Conservation (phyloP, 345 rosid genomes). For the Sonneratia alba region DNA sequence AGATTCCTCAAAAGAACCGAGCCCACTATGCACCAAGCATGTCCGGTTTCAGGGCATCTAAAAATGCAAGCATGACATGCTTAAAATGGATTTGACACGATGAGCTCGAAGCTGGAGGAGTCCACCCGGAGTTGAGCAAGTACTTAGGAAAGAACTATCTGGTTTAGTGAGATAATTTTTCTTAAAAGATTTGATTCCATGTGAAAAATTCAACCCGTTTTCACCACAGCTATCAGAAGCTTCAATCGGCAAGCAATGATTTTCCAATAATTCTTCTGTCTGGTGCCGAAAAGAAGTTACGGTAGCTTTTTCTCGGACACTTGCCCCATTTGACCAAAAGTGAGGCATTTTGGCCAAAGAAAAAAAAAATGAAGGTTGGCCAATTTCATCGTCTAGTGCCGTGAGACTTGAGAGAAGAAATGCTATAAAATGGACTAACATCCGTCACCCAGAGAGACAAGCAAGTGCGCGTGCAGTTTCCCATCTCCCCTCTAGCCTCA, state of each 20-base stretch:
- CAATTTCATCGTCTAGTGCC: neutral
- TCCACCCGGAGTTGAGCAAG: too few relatives aligned
- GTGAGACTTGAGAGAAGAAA: neutral
- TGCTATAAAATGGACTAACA: slow-evolving; percentile 3
- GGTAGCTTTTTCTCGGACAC: neutral
- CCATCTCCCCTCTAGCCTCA: slow-evolving; percentile 1
- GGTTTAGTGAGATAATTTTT: too few relatives aligned
- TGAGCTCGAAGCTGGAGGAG: too few relatives aligned
- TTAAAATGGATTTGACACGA: too few relatives aligned
- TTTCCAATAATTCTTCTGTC: neutral
- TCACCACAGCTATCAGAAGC: too few relatives aligned
- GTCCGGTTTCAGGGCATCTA: too few relatives aligned
- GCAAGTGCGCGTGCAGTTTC: slow-evolving; percentile 19
- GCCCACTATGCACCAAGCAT: neutral
- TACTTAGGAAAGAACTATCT: too few relatives aligned
- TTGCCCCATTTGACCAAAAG: neutral
- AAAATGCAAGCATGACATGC: too few relatives aligned
- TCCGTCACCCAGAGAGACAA: neutral
- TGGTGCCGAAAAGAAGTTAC: neutral
- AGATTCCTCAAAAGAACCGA: neutral
- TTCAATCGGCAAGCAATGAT: too few relatives aligned
- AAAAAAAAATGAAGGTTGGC: neutral
- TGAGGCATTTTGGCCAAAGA: neutral
- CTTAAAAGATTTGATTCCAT: too few relatives aligned
- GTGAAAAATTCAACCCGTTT: too few relatives aligned